Base-by-base conservation (phyloP, 2,329 filamentous ascomycete species). In the Nigrospora sphaerica region DNA sequence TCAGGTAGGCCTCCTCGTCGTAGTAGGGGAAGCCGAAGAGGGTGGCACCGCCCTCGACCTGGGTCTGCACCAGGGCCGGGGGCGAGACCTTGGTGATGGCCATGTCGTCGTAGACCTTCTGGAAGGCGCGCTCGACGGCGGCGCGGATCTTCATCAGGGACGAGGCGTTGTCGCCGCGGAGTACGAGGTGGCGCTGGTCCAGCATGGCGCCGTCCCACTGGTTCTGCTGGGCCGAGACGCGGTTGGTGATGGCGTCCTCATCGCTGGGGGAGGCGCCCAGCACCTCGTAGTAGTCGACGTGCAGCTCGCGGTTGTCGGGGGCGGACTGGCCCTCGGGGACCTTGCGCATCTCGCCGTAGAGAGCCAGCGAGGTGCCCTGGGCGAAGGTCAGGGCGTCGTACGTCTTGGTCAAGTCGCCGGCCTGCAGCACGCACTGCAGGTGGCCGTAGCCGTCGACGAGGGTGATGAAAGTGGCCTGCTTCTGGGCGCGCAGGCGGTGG, bases 1-100 rank as follows among this genome's bases (percentile, higher is more conserved):
- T 97, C 52, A 98, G 81, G 73, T 91, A 98, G 49, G 93, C 87
- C 57, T 85, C 80, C 68, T 96, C 87, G 57, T 83, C 85, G 69
- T 95, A 96, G 75, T 93, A 95, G 62, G 86, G 77, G 60, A 95
- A 86, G 50, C 81, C 82, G 78, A 96, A 97, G 34, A 97, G 82
- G 4, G 91, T 96, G 57, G 87, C 81, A 47, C 91, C 91, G 54
- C 91, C 91, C 70, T 97, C 91, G 62, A 95, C 88, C 71, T 96
- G 86, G 16, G 92, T 97, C 73, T 95, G 93, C 49, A 95, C 93
- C 66, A 95, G 84, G 32, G 89, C 89, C 2, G 91, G 91, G 12
- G 91, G 91, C 42, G 84, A 86, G 53, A 95, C 90, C 70, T 95
- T 91, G 60, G 85, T 77, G 65, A 92, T 77, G 52, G 82, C 77